These are phyloP conservation scores for Kalanchoe fedtschenkoi DNA, from an alignment of 164 flowering plant genomes.

Conservation along the genomic window DNA sequence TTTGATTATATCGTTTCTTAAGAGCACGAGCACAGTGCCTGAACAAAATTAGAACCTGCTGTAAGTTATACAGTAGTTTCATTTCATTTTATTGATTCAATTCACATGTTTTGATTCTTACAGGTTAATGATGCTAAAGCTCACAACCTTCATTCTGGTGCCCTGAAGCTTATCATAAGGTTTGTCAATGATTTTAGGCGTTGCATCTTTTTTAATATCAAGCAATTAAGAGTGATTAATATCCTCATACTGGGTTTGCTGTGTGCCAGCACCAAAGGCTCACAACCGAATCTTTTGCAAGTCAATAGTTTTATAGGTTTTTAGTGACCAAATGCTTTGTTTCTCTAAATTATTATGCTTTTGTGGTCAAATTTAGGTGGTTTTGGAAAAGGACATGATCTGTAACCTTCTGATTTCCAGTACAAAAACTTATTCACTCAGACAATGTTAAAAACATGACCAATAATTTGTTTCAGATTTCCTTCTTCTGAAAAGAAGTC, in stretches of 20 bases:
- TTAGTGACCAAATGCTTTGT: no score
- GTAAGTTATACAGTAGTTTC: constrained; percentile 34
- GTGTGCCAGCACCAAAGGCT: no score
- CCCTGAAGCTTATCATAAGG: constrained; percentile 54
- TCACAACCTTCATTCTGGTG: constrained; percentile 30
- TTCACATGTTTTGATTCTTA: constrained; percentile 2
- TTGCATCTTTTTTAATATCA: not conserved
- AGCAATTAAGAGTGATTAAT: no score
- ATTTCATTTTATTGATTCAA: not conserved
- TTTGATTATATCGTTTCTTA: not conserved
- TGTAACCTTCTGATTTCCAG: no score
- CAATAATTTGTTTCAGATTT: constrained; percentile 33
- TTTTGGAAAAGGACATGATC: no score
- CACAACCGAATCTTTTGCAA: no score
- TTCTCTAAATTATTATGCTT: no score
- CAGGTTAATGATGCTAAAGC: constrained; percentile 82
- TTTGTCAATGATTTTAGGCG: constrained; percentile 12
- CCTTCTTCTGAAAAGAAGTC: constrained; percentile 44
- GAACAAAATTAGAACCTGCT: constrained; percentile 3
- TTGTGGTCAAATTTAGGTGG: no score
- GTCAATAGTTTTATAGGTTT: no score
- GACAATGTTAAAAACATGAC: not conserved
- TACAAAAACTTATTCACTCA: no score
- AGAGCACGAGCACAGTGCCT: not conserved
- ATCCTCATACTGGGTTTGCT: no score